Percentiles rank a stretch among this genome's conserved stretches.
Evolutionary conservation across 148 eudicot genomes (phyloP).

Genomic region (Heliamphora exappendiculata): DNA sequence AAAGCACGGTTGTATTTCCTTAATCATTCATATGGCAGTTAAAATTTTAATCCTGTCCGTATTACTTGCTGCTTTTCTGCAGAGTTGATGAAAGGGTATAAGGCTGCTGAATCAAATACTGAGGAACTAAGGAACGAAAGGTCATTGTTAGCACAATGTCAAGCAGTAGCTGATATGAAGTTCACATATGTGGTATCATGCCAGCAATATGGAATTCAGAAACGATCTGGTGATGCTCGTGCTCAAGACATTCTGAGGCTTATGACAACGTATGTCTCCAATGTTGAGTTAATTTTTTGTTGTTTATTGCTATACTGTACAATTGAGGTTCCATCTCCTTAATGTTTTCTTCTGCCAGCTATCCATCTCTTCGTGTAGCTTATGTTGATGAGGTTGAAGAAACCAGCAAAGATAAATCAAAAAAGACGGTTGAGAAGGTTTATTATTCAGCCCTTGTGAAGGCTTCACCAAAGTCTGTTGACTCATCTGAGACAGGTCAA

Average conservation of each 20-base stretch:
- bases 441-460: slow-evolving; percentile 71
- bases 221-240: slow-evolving; percentile 46
- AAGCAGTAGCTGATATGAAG: slow-evolving; percentile 69
- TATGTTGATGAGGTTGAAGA: slow-evolving; percentile 67
- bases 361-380: slow-evolving; percentile 69
- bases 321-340: neutral
- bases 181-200: slow-evolving; percentile 65
- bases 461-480: slow-evolving; percentile 52
- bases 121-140: slow-evolving; percentile 41
- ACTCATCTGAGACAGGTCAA: slow-evolving; percentile 48
- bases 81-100: slow-evolving; percentile 65
- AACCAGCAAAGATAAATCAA: slow-evolving; percentile 38
- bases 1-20: neutral
- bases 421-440: slow-evolving; percentile 42
- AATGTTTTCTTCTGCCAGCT: slow-evolving; percentile 27
- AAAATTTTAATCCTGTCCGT: neutral
- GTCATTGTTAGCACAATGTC: slow-evolving; percentile 53
- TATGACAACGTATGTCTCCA: slow-evolving; percentile 46
- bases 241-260: slow-evolving; percentile 62
- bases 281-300: slow-evolving; percentile 2
- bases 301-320: neutral
- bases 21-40: neutral
- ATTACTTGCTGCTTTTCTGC: slow-evolving; percentile 5
- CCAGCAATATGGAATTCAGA: slow-evolving; percentile 60
- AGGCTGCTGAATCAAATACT: slow-evolving; percentile 49